Evolutionary conservation across 768 basidiomycete genomes (phyloP), one percentile per base, ranked within the genome.

Genomic region (Scleroderma bovista): DNA sequence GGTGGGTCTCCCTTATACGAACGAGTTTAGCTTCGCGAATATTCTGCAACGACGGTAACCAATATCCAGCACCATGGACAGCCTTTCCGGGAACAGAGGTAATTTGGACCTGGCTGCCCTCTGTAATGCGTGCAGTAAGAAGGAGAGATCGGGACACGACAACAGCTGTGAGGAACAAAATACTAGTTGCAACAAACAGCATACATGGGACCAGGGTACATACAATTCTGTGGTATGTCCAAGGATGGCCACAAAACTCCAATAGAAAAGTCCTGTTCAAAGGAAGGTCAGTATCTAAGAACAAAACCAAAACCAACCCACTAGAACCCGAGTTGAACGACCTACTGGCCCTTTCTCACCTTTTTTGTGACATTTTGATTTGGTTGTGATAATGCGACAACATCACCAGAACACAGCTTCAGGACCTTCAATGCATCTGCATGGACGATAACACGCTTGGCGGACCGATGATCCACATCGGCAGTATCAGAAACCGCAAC

Each of bases 181-280:
- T 29, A 9, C 26, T 29, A 29, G 26, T 29, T 29, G 26, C 4
- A 29, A 29, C 26, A 9, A 9, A 29, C 26, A 29, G 26, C n/a
- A 29, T 29, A 29, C 26, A 29, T 9, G 9, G 26, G 9, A 29
- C 9, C 49, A 38, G 37, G 48, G 48, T 52, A 74, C 81, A 60
- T 64, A 86, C 88, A 70, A 52, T 81, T 77, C 46, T 73, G 74
- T 23, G 79, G 61, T 48, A 83, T 47, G 8, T 86, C 84, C 40
- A 75, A 58, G 34, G 83, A 85, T n/a, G 88, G 87, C 88, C 88
- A 91, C 57, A 78, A 75, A 41, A 82, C 69, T 6, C 88, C 89
- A 47, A 89, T 71, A 12, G 83, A 78, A 63, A 83, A 83, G 39
- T 73, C 66, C 84, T 86, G 60, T 54, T 41, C 44, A 19, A 38